These are phyloP conservation scores for Digitaria exilis DNA, from an alignment of 202 grass and related monocot species.

Conservation along the genomic window DNA sequence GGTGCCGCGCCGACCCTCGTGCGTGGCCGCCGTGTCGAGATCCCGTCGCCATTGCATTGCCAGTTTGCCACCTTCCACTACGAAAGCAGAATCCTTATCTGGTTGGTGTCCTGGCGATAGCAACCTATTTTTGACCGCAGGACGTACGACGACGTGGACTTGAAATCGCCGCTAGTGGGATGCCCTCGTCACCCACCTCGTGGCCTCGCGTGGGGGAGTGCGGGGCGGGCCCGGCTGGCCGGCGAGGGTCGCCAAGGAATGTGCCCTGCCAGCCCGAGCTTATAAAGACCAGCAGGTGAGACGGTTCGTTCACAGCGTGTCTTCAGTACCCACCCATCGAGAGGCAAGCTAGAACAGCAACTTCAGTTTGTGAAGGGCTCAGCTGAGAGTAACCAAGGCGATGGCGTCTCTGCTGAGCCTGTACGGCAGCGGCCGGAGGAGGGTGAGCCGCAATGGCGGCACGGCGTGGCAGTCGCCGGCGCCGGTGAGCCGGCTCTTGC, in stretches of 20 bases:
- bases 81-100: neutral
- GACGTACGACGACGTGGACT: neutral
- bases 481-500: constrained; percentile 34
- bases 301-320: too few species aligned
- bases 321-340: neutral
- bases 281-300: neutral
- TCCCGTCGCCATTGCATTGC: neutral
- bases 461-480: neutral
- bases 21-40: neutral
- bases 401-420: constrained; percentile 9
- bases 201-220: neutral
- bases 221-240: neutral
- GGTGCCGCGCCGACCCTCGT: too few species aligned
- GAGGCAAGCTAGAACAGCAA: neutral
- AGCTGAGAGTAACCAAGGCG: neutral
- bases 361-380: neutral
- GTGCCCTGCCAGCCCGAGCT: neutral
- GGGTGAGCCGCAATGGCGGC: neutral
- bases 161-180: neutral
- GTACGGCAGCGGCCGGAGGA: neutral
- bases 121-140: neutral
- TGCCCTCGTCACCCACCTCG: neutral
- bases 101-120: neutral
- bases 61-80: neutral
- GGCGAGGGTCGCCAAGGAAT: neutral